phyloP scores from a whole-genome alignment of 345 rosid genomes.

The Arabis hirsuta region DNA sequence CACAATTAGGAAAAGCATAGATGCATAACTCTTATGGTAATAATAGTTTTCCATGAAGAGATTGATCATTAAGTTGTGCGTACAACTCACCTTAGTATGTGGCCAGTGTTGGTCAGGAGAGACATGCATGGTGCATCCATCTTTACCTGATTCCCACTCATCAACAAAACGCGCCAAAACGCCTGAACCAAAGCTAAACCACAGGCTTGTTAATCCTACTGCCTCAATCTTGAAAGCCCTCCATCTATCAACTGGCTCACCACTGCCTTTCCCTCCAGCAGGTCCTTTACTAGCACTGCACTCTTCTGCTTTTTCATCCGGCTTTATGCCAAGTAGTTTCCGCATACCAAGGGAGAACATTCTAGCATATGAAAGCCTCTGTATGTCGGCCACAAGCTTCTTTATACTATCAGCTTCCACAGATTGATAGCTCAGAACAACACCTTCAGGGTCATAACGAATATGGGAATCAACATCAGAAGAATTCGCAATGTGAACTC shows the following conservation, averaged over 20 bases:
- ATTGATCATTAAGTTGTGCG: neutral
- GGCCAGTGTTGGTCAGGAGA: conserved; percentile 99
- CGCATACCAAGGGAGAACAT: conserved; percentile 94
- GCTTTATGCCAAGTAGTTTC: conserved; percentile 85
- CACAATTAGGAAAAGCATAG: conserved; percentile 11
- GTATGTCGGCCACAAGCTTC: conserved; percentile 91
- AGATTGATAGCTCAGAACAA: conserved; percentile 90
- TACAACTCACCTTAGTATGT: conserved; percentile 78
- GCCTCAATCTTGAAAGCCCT: conserved; percentile 94
- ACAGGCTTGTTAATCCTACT: conserved; percentile 90
- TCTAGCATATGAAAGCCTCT: conserved; percentile 95
- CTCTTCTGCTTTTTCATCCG: conserved; percentile 81
- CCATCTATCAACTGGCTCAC: conserved; percentile 79
- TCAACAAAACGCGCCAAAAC: conserved; percentile 94
- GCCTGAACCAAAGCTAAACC: conserved; percentile 96
- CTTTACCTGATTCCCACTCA: conserved; percentile 97
- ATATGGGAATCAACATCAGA: conserved; percentile 95
- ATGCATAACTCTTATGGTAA: neutral
- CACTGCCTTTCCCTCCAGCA: conserved; percentile 62
- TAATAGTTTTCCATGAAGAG: conserved; percentile 13
- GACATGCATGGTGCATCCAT: conserved; percentile 99
- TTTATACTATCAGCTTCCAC: conserved; percentile 90
- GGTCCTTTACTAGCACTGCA: conserved; percentile 54
- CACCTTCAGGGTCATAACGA: conserved; percentile 94
- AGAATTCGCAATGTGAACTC: conserved; percentile 90